Conservation (phyloP, 441 rosid species). For the Metrosideros polymorpha region DNA sequence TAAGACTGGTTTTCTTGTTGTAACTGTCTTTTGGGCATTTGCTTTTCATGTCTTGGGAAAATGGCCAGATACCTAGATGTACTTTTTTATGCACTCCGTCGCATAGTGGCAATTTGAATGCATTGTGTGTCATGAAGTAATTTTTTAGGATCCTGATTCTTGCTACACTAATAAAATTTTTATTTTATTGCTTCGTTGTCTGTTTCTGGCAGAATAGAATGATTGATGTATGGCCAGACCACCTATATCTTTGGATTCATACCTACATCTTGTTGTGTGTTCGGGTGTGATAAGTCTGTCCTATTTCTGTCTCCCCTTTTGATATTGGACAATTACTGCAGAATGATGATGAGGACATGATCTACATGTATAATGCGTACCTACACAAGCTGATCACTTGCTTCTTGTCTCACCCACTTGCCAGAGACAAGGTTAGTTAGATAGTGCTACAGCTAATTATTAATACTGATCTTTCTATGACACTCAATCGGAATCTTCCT, state of each 20-base stretch:
- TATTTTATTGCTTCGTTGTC: neutral
- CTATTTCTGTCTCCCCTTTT: conserved; percentile 11
- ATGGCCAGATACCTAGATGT: neutral
- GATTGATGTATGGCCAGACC: neutral
- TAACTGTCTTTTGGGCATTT: neutral
- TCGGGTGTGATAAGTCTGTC: neutral
- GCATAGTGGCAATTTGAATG: neutral
- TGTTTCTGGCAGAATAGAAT: neutral
- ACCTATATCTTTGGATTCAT: conserved; percentile 1
- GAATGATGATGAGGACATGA: conserved; percentile 96
- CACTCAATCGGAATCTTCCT: conserved; percentile 10
- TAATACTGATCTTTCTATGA: conserved; percentile 7
- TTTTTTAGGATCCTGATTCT: neutral
- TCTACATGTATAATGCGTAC: conserved; percentile 89
- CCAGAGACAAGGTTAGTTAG: conserved; percentile 81
- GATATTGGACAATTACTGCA: conserved; percentile 21
- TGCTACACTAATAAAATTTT: neutral
- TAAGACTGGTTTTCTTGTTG: neutral
- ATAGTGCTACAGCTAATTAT: neutral
- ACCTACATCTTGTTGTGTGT: neutral
- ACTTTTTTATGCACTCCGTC: neutral
- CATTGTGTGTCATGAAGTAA: neutral
- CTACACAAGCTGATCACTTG: conserved; percentile 88
- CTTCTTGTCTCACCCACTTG: conserved; percentile 85
- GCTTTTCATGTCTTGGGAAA: neutral